These are phyloP conservation scores for Lentinula sp. DNA, from an alignment of 768 basidiomycete genomes.

Conservation along the genomic window DNA sequence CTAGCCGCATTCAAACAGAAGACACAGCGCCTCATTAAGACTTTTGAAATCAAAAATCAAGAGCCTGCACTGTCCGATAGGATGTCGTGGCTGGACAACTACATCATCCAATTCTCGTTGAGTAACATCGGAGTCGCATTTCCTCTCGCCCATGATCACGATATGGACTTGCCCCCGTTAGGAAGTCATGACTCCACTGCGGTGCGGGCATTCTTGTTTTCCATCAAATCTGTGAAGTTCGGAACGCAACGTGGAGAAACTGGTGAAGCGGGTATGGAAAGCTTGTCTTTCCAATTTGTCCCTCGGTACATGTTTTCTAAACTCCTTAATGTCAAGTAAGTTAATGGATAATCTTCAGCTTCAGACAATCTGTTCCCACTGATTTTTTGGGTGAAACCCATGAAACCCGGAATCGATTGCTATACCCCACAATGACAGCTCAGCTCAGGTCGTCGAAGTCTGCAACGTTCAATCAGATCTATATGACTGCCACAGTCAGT, in stretches of 20 bases:
- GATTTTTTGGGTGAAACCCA: constrained; percentile 74
- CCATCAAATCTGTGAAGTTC: constrained; percentile 72
- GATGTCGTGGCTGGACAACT: constrained; percentile 49
- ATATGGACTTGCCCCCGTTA: constrained; percentile 43
- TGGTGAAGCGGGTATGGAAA: constrained; percentile 66
- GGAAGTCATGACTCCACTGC: constrained; percentile 33
- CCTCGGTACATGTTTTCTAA: constrained; percentile 41
- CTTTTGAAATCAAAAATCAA: constrained; percentile 61
- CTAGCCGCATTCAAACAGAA: constrained; percentile 81
- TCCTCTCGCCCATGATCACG: constrained; percentile 64
- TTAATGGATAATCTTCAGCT: constrained; percentile 38
- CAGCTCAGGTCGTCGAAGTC: constrained; percentile 56
- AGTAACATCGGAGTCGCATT: constrained; percentile 85
- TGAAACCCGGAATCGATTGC: constrained; percentile 59
- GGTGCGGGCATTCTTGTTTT: constrained; percentile 81
- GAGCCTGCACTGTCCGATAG: constrained; percentile 21
- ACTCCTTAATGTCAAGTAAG: background rate
- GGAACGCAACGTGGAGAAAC: constrained; percentile 69
- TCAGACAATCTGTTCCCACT: constrained; percentile 62
- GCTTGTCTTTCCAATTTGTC: constrained; percentile 83
- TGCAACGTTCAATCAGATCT: constrained; percentile 43
- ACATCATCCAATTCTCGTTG: constrained; percentile 49
- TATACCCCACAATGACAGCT: constrained; percentile 80
- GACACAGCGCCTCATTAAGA: constrained; percentile 63
- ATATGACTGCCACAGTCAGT: constrained; percentile 65